Evolutionary conservation across 2,329 filamentous ascomycete species (phyloP), one percentile per base, ranked within the genome.

Genomic region (Phaeosphaeria sp.): DNA sequence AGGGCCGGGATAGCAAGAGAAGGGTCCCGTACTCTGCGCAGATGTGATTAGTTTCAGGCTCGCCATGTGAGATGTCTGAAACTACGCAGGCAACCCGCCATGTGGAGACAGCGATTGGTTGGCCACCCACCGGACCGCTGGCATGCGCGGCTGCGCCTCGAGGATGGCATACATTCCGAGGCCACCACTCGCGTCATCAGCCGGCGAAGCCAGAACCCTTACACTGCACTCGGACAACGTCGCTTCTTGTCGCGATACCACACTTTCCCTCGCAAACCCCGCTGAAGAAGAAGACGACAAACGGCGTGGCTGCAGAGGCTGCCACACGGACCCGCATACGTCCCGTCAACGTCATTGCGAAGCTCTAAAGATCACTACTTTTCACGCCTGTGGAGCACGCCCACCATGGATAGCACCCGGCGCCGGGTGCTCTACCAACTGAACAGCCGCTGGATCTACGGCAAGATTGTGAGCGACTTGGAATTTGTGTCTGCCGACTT

Each of bases 391-490:
- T 56, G 50, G 58, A 59, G 58, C 60, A 59, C 64, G 61, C 67
- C 58, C 60, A 76, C 69, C 25, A 77, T 79, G 66, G 74, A 77
- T 59, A 68, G 65, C 60, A 74, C 74, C 60, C 81, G 83, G 61
- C 85, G 88, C 71, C 86, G 88, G 67, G 78, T 91, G 70, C 77
- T 87, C 71, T 85, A 89, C 74, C 80, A 86, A 69, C 81, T 90
- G 71, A 92, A 90, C 72, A 87, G 82, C 76, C 88, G 89, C 77
- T 92, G 87, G 77, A 87, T 93, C 64, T 91, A 87, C 77, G 90
- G 89, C 63, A 86, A 85, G 75, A 81, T 92, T 72, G 90, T 93
- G 83, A 73, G 89, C 59, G 53, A 56, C 49, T 30, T 27, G 22
- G 7, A 36, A 21, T 23, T 42, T 54, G 27, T 3, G 36, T 50